A percentile compares a stretch with the other conserved stretches of the same genome.
phyloP scores from a whole-genome alignment of 2,329 filamentous ascomycete genomes.

The Alternaria brassicae region DNA sequence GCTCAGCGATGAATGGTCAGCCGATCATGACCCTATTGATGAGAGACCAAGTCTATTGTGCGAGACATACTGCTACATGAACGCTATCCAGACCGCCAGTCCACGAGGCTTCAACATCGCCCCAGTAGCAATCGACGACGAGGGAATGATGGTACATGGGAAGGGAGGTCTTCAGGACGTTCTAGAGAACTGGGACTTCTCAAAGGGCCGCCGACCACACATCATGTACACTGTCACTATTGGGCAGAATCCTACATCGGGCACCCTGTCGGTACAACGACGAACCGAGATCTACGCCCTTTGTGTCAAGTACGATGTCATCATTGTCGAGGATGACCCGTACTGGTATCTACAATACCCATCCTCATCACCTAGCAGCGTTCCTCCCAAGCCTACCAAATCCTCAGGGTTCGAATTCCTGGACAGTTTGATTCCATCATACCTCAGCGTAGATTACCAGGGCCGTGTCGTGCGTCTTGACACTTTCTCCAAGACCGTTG shows the following conservation, averaged over 20 bases:
- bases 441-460: conserved; percentile 79
- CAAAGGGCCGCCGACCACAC: conserved; percentile 77
- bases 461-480: conserved; percentile 89
- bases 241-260: conserved; percentile 87
- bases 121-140: conserved; percentile 75
- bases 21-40: conserved; percentile 69
- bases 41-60: conserved; percentile 79
- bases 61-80: conserved; percentile 83
- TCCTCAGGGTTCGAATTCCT: conserved; percentile 76
- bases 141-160: conserved; percentile 79
- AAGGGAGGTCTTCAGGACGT: conserved; percentile 78
- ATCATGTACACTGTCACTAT: conserved; percentile 91
- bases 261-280: conserved; percentile 74
- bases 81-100: conserved; percentile 70
- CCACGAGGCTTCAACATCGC: conserved; percentile 77
- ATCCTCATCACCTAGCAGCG: conserved; percentile 61
- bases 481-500: conserved; percentile 92
- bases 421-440: conserved; percentile 83
- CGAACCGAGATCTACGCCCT: conserved; percentile 80
- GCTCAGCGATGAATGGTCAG: conserved; percentile 77
- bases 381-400: conserved; percentile 54
- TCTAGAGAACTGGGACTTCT: conserved; percentile 80
- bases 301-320: conserved; percentile 82
- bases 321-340: conserved; percentile 93
- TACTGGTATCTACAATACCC: conserved; percentile 96